Evolutionary conservation across 192 early-diverging fungal species (phyloP), one percentile per base, ranked within the genome.

Genomic region (Martensiomyces pterosporus): DNA sequence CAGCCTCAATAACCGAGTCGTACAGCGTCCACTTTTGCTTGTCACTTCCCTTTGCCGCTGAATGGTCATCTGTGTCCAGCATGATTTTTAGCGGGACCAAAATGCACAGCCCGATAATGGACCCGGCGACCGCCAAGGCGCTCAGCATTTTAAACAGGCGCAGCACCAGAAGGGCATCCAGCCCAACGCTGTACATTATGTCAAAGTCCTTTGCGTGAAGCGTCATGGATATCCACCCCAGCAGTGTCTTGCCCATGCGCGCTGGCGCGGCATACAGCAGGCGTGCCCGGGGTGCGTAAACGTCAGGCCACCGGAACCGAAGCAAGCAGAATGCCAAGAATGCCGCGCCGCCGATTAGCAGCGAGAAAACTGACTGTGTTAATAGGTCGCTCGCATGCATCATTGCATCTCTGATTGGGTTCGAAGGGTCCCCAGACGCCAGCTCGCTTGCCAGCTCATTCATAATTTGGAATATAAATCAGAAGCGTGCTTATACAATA

Each of bases 271-370:
- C 64, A 38, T 50, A 67, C 29, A 64, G 54, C 16, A 77, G 60
- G 16, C 75, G 64, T 2, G 45, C 52, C 18, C 75, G 75, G 9
- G 75, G 64, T 12, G 75, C 67, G 37, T 77, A 77, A 9, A 77
- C 75, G 41, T 60, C 57, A 4, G 75, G 75, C 75, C 75, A 77
- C n/a, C 75, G 68, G 18, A 56, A 67, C 18, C 75, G 75, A 46
- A 77, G 50, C 14, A 77, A 46, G 36, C 75, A 77, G 43, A 77
- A 77, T 24, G 60, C 49, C 2, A 57, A n/a, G 24, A 77, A 64
- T 9, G 69, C 60, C 0, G 55, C 50, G 17, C 59, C 68, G 42
- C 75, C 75, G 16, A 77, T 41, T 1, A 55, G 24, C 24, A 47
- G 26, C 39, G 75, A 59, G 27, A 72, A 58, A 8, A 56, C 63